phyloP scores from a whole-genome alignment of 73 alveolate genomes.

The Tetrahymena thermophila region DNA sequence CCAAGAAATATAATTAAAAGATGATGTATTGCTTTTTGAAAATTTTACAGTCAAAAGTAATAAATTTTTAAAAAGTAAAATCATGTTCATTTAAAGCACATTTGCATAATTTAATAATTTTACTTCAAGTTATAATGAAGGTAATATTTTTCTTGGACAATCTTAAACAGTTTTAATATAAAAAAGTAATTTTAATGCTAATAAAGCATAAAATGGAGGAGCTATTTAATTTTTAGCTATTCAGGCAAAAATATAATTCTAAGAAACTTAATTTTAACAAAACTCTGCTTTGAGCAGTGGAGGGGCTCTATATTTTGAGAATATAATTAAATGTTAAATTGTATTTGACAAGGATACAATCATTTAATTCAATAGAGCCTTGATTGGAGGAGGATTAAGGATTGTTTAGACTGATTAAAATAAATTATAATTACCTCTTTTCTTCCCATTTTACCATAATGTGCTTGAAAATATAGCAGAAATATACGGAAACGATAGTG shows the following conservation, averaged over 20 bases:
- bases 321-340: background rate
- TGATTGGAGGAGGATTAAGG: background rate
- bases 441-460: background rate
- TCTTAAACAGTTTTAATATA: background rate
- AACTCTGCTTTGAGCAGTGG: background rate
- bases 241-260: too few species aligned
- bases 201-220: background rate
- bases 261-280: background rate
- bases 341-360: background rate
- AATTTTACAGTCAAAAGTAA: too few species aligned
- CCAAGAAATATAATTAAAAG: too few species aligned
- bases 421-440: background rate
- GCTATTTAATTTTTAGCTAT: background rate
- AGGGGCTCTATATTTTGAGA: background rate
- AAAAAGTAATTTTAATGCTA: background rate
- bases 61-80: too few species aligned
- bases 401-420: background rate
- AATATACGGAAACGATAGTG: background rate
- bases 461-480: background rate
- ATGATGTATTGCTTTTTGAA: background rate
- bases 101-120: too few species aligned
- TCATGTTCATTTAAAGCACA: background rate
- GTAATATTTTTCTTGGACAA: background rate
- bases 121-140: background rate
- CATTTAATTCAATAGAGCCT: background rate